phyloP scores from a whole-genome alignment of 306 rosid genomes.

The Trifolium subterraneum region DNA sequence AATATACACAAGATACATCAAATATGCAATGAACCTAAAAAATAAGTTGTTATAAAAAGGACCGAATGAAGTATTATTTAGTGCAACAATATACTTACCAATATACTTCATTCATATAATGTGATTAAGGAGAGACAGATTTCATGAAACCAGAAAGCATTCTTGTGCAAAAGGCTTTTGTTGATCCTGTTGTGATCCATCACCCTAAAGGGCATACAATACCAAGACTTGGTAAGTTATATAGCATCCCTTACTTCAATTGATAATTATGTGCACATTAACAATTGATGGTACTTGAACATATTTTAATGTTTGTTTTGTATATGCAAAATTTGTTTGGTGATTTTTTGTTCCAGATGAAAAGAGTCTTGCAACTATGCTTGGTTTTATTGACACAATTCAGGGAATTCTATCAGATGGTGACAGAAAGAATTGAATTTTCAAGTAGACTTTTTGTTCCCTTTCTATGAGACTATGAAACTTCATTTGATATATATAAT shows the following conservation, averaged over 20 bases:
- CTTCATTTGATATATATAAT: not conserved
- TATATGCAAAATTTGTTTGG: not conserved
- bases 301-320: conserved; percentile 14
- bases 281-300: not conserved
- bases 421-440: not conserved
- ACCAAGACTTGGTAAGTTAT: conserved; percentile 54
- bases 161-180: conserved; percentile 47
- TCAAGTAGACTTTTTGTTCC: not conserved
- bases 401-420: not conserved
- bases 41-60: no score
- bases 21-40: no score
- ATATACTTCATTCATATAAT: conserved; percentile 25
- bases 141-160: conserved; percentile 51
- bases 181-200: conserved; percentile 54
- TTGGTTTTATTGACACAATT: conserved; percentile 48
- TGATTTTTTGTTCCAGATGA: conserved; percentile 43
- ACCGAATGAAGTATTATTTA: no score
- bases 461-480: not conserved
- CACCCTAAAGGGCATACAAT: conserved; percentile 59
- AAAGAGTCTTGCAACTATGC: conserved; percentile 40
- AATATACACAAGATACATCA: no score
- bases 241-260: not conserved
- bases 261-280: not conserved
- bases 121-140: conserved; percentile 55
- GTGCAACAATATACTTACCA: not conserved